Evolutionary conservation across 2,329 filamentous ascomycete genomes (phyloP), one percentile per base, ranked within the genome.

Genomic region (Xylariaceae sp.): DNA sequence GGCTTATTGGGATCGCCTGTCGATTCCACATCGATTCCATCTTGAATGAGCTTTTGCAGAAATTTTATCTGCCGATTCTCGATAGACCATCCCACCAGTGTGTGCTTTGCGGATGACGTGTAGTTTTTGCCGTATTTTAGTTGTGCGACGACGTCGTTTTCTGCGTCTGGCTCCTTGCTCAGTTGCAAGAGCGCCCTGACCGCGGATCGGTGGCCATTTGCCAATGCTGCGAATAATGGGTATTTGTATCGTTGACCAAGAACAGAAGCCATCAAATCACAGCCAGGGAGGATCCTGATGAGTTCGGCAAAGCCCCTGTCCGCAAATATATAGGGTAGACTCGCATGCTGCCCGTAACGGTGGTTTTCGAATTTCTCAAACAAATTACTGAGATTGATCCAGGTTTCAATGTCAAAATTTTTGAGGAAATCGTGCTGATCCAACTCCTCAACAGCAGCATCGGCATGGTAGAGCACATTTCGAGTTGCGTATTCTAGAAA

Each of bases 401-500:
- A 49, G 2, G 20, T 11, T 27, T 1, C 5, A 41, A 44, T 17
- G 12, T 43, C 40, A 20, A 47, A 47, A 2, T 22, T 22, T 22
- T 29, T 6, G 0, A 49, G 37, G 19, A 49, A 49, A 11, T 12
- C 7, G 11, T 44, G 29, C 21, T 49, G 43, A 4, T 27, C 5
- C 3, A 37, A 21, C 22, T 32, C 11, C 17, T 8, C 21, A 2
- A 32, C 47, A 0, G 43, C 43, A 2, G 6, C 22, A n/a, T 54
- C 21, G 10, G 49, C 46, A 25, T 56, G 55, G 23, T 41, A 37
- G 10, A 55, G 6, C 6, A 56, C 12, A 6, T 40, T 12, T 1
- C 3, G 0, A 6, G 19, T 21, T 8, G 52, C 52, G 11, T 50
- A 56, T 14, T 20, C 4, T 11, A 48, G 29, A 23, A 57, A 56